Percentiles rank a stretch among this genome's conserved stretches.
Evolutionary conservation across 2,329 filamentous ascomycete species (phyloP).

Genomic region (Fusarium metavorans): DNA sequence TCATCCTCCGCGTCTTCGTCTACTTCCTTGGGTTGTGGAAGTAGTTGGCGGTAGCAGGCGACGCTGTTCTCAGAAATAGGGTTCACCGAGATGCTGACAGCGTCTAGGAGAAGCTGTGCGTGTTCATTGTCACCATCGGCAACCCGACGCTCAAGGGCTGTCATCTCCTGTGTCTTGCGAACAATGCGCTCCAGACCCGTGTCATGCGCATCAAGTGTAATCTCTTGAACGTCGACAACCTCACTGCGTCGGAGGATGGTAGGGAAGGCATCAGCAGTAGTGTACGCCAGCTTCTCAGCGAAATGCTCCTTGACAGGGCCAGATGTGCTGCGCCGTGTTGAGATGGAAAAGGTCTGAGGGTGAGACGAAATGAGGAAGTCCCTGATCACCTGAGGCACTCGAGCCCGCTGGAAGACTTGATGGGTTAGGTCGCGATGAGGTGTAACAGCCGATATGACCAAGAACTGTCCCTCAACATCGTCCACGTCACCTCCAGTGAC

Average conservation of each 20-base stretch:
- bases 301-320: constrained; percentile 79
- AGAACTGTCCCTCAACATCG: constrained; percentile 89
- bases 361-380: constrained; percentile 86
- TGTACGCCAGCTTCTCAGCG: constrained; percentile 87
- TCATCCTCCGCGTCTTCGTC: constrained; percentile 56
- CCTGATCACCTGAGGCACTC: constrained; percentile 84
- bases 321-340: constrained; percentile 76
- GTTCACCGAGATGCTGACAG: constrained; percentile 82
- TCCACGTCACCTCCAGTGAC: constrained; percentile 76
- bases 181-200: constrained; percentile 92
- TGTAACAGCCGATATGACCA: constrained; percentile 84
- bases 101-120: constrained; percentile 77
- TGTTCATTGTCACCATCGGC: constrained; percentile 78
- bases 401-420: constrained; percentile 88
- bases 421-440: constrained; percentile 85
- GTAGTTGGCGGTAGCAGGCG: constrained; percentile 79
- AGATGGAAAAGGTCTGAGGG: constrained; percentile 83
- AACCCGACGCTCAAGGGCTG: constrained; percentile 79
- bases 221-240: constrained; percentile 75
- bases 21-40: constrained; percentile 65
- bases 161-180: constrained; percentile 89
- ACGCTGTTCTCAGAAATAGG: constrained; percentile 81
- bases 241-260: constrained; percentile 91
- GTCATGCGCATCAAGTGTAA: constrained; percentile 80
- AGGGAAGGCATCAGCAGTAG: constrained; percentile 87